A percentile compares a stretch with the other conserved stretches of the same genome.
phyloP scores from a whole-genome alignment of 2,329 filamentous ascomycete genomes.

The Cordyceps pruinosa region DNA sequence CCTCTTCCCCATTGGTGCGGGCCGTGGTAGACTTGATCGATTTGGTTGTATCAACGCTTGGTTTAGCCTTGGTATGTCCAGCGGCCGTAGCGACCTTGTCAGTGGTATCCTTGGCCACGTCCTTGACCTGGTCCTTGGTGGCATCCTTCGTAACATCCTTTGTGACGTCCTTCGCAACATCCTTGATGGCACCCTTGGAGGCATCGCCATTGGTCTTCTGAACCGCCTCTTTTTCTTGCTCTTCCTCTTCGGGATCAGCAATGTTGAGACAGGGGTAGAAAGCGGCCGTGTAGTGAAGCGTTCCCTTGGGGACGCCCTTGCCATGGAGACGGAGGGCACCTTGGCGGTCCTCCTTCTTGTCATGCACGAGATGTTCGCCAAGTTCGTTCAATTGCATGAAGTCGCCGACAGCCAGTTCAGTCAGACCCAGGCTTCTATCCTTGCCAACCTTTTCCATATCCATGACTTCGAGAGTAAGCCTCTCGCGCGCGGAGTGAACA shows the following conservation, averaged over 20 bases:
- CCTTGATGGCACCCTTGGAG: slow-evolving; percentile 43
- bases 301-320: slow-evolving; percentile 69
- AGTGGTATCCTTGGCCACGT: slow-evolving; percentile 18
- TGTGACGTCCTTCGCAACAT: not conserved
- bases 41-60: slow-evolving; percentile 24
- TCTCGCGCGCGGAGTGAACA: slow-evolving; percentile 77
- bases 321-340: slow-evolving; percentile 68
- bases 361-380: slow-evolving; percentile 74
- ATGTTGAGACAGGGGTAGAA: slow-evolving; percentile 90
- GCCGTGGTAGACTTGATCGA: slow-evolving; percentile 15
- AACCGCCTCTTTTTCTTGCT: slow-evolving; percentile 41
- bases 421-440: slow-evolving; percentile 76
- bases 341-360: slow-evolving; percentile 61
- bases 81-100: slow-evolving; percentile 20
- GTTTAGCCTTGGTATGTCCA: slow-evolving; percentile 38
- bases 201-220: slow-evolving; percentile 2
- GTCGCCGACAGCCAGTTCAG: slow-evolving; percentile 71
- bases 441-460: slow-evolving; percentile 89
- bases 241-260: slow-evolving; percentile 82
- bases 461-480: slow-evolving; percentile 88
- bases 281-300: slow-evolving; percentile 70
- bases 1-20: slow-evolving; percentile 31
- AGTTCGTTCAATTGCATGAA: slow-evolving; percentile 71
- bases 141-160: slow-evolving; percentile 12
- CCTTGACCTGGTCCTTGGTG: slow-evolving; percentile 16